Evolutionary conservation across 1,284 basidiomycete species (phyloP).

Genomic region (Calocybe gambosa): DNA sequence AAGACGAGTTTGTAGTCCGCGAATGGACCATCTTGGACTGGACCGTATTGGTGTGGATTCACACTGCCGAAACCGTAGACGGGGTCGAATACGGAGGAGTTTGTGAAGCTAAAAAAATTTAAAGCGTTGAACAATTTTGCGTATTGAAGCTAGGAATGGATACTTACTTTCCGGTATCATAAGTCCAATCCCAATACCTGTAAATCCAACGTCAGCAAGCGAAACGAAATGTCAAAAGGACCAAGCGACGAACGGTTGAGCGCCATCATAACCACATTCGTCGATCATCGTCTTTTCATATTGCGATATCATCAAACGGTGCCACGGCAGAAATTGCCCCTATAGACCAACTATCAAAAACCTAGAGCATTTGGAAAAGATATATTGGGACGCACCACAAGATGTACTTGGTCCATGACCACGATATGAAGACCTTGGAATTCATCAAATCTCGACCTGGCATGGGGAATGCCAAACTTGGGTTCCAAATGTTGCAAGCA

Average conservation of each 20-base stretch:
- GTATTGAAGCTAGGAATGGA: not conserved
- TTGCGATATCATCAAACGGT: conserved; percentile 24
- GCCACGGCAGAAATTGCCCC: conserved; percentile 35
- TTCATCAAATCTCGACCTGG: not conserved
- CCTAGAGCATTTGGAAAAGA: not conserved
- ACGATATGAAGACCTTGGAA: not conserved
- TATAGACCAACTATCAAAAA: conserved; percentile 7
- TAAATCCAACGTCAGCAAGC: not conserved
- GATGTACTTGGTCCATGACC: not conserved
- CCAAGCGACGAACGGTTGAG: conserved; percentile 24
- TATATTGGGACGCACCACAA: not conserved
- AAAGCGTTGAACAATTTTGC: not conserved
- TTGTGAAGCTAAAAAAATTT: conserved; percentile 16
- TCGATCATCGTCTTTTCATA: conserved; percentile 27
- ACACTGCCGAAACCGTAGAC: conserved; percentile 28
- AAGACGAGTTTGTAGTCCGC: not conserved
- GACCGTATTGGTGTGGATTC: not conserved
- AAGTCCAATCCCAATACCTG: not conserved
- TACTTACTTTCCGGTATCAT: not conserved
- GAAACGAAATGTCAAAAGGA: not conserved
- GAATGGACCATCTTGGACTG: not conserved
- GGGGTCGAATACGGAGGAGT: conserved; percentile 29
- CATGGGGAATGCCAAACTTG: not conserved
- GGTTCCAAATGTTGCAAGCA: not conserved
- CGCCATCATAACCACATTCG: conserved; percentile 30